Evolutionary conservation across 2,329 filamentous ascomycete species (phyloP).

Genomic region (Hypoxylon sp.): DNA sequence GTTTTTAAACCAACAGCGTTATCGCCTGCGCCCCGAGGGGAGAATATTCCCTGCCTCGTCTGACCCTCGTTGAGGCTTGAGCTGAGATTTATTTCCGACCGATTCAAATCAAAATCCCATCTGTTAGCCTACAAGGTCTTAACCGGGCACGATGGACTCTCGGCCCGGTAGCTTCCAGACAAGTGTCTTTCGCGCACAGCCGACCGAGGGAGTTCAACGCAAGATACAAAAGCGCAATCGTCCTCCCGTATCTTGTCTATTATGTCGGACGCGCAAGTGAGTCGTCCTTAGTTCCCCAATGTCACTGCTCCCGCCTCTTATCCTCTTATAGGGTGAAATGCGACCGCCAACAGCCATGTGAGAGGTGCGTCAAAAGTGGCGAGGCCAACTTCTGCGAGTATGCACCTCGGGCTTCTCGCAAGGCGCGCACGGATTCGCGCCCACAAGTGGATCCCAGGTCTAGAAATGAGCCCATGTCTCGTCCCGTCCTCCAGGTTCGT

Average conservation of each 20-base stretch:
- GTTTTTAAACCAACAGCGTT: conserved; percentile 41
- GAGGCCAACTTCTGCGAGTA: conserved; percentile 57
- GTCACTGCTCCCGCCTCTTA: conserved; percentile 24
- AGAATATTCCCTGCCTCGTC: conserved; percentile 29
- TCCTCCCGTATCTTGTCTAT: conserved; percentile 56
- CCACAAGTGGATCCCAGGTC: conserved; percentile 50
- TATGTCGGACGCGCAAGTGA: conserved; percentile 57
- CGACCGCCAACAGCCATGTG: conserved; percentile 59
- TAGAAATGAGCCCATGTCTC: conserved; percentile 51
- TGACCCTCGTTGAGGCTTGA: conserved; percentile 24
- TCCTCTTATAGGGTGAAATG: conserved; percentile 55
- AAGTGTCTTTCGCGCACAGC: conserved; percentile 57
- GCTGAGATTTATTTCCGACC: conserved; percentile 41
- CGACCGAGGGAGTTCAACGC: conserved; percentile 54
- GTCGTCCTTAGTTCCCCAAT: conserved; percentile 34
- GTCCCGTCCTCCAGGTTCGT: conserved; percentile 55
- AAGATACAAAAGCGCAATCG: conserved; percentile 59
- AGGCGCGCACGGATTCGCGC: conserved; percentile 53
- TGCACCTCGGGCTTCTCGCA: conserved; percentile 55
- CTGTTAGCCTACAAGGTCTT: conserved; percentile 4
- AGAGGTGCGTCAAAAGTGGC: conserved; percentile 58
- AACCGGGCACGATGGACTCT: conserved; percentile 51
- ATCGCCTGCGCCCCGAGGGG: conserved; percentile 18
- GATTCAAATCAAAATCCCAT: conserved; percentile 19
- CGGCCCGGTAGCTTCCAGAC: conserved; percentile 53